A percentile compares a stretch with the other conserved stretches of the same genome.
phyloP scores from a whole-genome alignment of 2,329 filamentous ascomycete species.

The Alternaria postmessia region DNA sequence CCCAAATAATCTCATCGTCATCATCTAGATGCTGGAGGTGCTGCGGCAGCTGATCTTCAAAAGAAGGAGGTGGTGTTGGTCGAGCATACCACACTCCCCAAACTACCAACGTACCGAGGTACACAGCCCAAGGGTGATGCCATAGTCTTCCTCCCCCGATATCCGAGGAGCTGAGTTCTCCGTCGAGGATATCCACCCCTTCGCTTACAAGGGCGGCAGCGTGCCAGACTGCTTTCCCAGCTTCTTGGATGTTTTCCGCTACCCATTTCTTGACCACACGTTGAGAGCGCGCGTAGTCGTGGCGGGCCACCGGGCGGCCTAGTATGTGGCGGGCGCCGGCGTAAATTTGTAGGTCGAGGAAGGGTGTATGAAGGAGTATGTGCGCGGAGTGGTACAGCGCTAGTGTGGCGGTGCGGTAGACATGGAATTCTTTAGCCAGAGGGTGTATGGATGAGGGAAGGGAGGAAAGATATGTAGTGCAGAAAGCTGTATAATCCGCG shows the following conservation, averaged over 20 bases:
- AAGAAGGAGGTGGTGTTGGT: constrained; percentile 15
- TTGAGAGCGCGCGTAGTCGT: constrained; percentile 62
- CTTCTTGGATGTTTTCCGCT: constrained; percentile 40
- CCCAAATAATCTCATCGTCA: constrained; percentile 62
- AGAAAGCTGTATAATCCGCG: constrained; percentile 64
- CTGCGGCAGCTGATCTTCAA: constrained; percentile 1
- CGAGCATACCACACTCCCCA: constrained; percentile 65
- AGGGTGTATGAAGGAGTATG: constrained; percentile 64
- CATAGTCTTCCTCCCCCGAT: constrained; percentile 62
- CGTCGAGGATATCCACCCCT: constrained; percentile 58
- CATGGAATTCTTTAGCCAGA: constrained; percentile 54
- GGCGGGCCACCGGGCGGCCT: constrained; percentile 61
- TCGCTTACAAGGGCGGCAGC: constrained; percentile 63
- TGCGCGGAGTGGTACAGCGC: constrained; percentile 67
- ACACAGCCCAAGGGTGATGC: constrained; percentile 70
- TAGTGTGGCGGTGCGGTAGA: constrained; percentile 60
- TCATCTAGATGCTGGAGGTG: constrained; percentile 34
- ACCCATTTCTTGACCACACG: constrained; percentile 63
- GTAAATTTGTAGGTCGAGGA: constrained; percentile 69
- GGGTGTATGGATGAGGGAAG: constrained; percentile 41
- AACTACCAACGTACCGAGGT: constrained; percentile 65
- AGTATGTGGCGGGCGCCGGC: constrained; percentile 68
- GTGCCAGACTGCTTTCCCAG: constrained; percentile 61
- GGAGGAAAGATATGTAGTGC: constrained; percentile 42
- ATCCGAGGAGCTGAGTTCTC: constrained; percentile 39